Conservation (phyloP, 169 alveolate genomes). For the Miamiensis avidus region DNA sequence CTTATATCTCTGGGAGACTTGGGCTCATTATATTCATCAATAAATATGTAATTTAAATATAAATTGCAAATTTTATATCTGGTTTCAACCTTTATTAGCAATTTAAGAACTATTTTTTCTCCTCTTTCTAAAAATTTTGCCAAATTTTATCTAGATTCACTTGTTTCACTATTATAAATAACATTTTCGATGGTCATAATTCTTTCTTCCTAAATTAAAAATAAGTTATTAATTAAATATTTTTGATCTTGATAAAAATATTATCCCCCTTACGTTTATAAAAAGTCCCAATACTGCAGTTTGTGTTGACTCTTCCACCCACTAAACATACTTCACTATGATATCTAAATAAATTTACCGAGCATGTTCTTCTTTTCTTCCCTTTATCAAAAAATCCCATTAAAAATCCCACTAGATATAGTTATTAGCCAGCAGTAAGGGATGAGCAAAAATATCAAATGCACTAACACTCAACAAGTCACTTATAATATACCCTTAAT, state of each 20-base stretch:
- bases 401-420: conserved; percentile 42
- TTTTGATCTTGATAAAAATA: not conserved
- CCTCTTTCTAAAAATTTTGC: conserved; percentile 26
- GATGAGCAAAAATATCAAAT: conserved; percentile 32
- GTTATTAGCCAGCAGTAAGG: conserved; percentile 27
- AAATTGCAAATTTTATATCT: conserved; percentile 31
- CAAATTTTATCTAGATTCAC: conserved; percentile 14
- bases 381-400: conserved; percentile 40
- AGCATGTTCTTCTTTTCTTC: conserved; percentile 32
- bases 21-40: conserved; percentile 19
- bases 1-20: not conserved
- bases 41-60: conserved; percentile 19
- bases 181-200: conserved; percentile 30
- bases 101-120: conserved; percentile 18
- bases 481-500: conserved; percentile 26
- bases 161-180: conserved; percentile 11
- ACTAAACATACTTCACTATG: conserved; percentile 28
- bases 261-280: not conserved
- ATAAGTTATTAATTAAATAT: not conserved
- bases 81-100: conserved; percentile 18
- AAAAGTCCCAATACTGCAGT: conserved; percentile 36
- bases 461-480: conserved; percentile 19
- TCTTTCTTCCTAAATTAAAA: conserved; percentile 3
- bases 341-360: conserved; percentile 36
- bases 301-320: conserved; percentile 29